Percentiles rank a stretch among this genome's conserved stretches.
Evolutionary conservation across 768 basidiomycete species (phyloP).

Genomic region (Nevesoporus exiguus): DNA sequence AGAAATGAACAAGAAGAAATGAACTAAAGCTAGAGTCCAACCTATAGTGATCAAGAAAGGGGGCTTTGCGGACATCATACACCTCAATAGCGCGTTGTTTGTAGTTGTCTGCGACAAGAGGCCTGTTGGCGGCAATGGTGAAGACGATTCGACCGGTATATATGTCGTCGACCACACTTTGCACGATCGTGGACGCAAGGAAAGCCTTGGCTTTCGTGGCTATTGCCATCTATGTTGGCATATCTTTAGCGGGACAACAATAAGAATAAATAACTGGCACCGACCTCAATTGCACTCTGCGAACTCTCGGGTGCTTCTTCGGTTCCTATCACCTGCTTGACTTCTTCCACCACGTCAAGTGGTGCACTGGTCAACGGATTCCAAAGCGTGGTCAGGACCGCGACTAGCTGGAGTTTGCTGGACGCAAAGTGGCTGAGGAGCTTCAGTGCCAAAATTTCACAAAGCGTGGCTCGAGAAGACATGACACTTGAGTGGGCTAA

Average conservation of each 20-base stretch:
- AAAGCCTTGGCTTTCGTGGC: constrained; percentile 82
- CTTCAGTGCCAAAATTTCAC: constrained; percentile 89
- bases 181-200: constrained; percentile 76
- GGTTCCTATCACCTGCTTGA: constrained; percentile 53
- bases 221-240: constrained; percentile 70
- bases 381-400: constrained; percentile 80
- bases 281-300: constrained; percentile 83
- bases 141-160: constrained; percentile 78
- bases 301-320: constrained; percentile 59
- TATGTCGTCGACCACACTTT: constrained; percentile 84
- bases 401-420: constrained; percentile 69
- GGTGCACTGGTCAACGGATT: constrained; percentile 80
- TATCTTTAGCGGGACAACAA: background rate
- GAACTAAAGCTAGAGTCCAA: constrained; percentile 18
- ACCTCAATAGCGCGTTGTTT: constrained; percentile 71
- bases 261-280: constrained; percentile 23
- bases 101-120: constrained; percentile 89
- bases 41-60: constrained; percentile 85
- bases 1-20: background rate
- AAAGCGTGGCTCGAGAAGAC: constrained; percentile 67
- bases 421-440: constrained; percentile 71
- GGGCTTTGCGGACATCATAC: constrained; percentile 62
- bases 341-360: constrained; percentile 59
- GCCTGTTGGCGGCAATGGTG: constrained; percentile 56
- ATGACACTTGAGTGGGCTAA: constrained; percentile 78